Evolutionary conservation across 371 early-diverging fungal genomes (phyloP), one percentile per base, ranked within the genome.

Genomic region (Smittium mucronatum): DNA sequence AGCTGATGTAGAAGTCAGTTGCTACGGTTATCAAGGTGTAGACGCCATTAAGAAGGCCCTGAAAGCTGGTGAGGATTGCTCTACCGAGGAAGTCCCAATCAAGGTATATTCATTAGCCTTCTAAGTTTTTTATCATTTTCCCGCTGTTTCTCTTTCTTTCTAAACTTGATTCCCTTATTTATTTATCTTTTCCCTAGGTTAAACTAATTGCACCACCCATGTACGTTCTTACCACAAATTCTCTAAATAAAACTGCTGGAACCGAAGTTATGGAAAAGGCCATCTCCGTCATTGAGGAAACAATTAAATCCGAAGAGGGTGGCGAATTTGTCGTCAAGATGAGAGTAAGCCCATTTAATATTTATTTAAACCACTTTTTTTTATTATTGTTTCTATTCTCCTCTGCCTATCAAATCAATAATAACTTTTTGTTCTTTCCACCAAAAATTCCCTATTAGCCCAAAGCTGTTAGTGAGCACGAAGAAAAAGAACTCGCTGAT

Each of bases 1-100:
- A 78, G 93, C 95, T 63, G 99, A 99, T 85, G 86, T 99, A 69
- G 98, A 99, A 78, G 89, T 97, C 63, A 90, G 92, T 74, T 99
- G 99, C 83, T 93, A 90, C 72, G 92, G 91, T 74, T 92, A 92
- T 75, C 93, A 96, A 78, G 99, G 99, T 72, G 92, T 99, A 29
- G 93, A 93, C 76, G 96, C 96, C 58, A 93, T 99, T 76, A 95
- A 95, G 78, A 84, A 85, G 35, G 96, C 98, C 1, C 83, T 99
- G 72, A 82, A 78, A 75, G 93, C 94, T 58, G 97, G 95, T 70
- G 93, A 96, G 82, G 88, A 83, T 21, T 83, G 86, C 69, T 92
- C 94, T 31, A 89, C 90, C 16, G 88, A 88, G 35, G 87, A 88
- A 26, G 90, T 91, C 1, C 86, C 88, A 36, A 89, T 98, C 80